phyloP scores from a whole-genome alignment of 805 yeast genomes.

The Pichia occidentalis region DNA sequence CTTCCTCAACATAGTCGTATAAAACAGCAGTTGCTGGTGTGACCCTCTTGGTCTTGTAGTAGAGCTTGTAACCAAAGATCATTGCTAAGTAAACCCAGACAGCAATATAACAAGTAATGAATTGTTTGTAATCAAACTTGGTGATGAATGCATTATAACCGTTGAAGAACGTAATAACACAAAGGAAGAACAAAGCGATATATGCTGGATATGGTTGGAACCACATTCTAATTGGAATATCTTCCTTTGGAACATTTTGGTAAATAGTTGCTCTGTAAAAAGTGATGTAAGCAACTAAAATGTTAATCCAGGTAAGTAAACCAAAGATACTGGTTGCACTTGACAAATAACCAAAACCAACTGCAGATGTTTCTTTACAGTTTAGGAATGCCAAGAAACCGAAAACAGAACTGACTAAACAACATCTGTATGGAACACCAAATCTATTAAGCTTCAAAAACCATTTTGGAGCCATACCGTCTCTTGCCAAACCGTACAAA shows the following conservation, averaged over 20 bases:
- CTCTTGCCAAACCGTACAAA: slow-evolving; percentile 52
- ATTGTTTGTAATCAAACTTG: slow-evolving; percentile 13
- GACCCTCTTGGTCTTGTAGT: slow-evolving; percentile 8
- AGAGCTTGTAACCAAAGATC: slow-evolving; percentile 7
- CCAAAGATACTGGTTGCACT: slow-evolving; percentile 19
- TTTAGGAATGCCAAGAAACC: slow-evolving; percentile 17
- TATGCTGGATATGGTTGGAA: slow-evolving; percentile 18
- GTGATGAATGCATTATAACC: slow-evolving; percentile 19
- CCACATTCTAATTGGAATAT: slow-evolving; percentile 19
- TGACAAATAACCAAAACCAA: slow-evolving; percentile 17
- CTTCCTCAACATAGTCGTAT: slow-evolving; percentile 1
- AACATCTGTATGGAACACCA: slow-evolving; percentile 49
- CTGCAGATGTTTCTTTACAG: slow-evolving; percentile 9
- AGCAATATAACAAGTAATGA: slow-evolving; percentile 18
- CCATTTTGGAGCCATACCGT: slow-evolving; percentile 51
- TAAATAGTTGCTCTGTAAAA: slow-evolving; percentile 13
- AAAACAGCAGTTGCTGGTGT: slow-evolving; percentile 3
- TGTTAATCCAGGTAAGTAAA: slow-evolving; percentile 18
- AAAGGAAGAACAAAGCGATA: slow-evolving; percentile 10
- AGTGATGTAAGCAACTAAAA: slow-evolving; percentile 14
- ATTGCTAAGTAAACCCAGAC: slow-evolving; percentile 3
- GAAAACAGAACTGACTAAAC: slow-evolving; percentile 13
- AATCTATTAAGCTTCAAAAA: slow-evolving; percentile 57
- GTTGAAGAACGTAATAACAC: slow-evolving; percentile 16
- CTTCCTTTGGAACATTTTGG: slow-evolving; percentile 16